Evolutionary conservation across 2,329 filamentous ascomycete species (phyloP).

Genomic region (Aspergillus fumigatus): DNA sequence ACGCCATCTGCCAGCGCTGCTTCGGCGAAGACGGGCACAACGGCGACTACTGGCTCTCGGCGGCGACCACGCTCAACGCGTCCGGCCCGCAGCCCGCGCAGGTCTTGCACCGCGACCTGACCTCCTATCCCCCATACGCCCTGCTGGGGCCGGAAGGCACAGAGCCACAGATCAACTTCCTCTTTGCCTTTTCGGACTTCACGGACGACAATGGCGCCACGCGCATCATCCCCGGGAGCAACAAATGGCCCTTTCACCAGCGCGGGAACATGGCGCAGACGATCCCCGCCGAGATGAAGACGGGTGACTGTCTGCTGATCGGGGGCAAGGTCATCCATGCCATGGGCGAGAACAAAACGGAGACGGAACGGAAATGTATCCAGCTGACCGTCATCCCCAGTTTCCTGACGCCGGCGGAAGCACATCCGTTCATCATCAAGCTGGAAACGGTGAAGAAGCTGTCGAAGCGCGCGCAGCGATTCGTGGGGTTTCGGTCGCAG

Average conservation of each 20-base stretch:
- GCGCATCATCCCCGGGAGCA: constrained; percentile 9
- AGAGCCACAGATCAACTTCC: constrained; percentile 5
- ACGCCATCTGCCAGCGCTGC: constrained; percentile 14
- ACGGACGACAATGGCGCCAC: constrained; percentile 14
- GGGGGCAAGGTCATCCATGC: constrained; percentile 5
- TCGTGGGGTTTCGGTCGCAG: not conserved
- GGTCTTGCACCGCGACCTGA: not conserved
- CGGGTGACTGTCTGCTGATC: constrained; percentile 4
- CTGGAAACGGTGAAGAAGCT: not conserved
- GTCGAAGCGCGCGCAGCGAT: not conserved
- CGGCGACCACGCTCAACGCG: not conserved
- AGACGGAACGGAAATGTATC: not conserved
- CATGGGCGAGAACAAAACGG: not conserved
- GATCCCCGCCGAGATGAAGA: constrained; percentile 4
- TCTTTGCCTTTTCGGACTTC: constrained; percentile 6
- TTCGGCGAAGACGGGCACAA: not conserved
- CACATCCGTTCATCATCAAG: not conserved
- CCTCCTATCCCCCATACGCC: not conserved
- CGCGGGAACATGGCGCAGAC: not conserved
- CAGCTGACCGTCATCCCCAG: not conserved
- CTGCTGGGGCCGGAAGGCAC: constrained; percentile 1
- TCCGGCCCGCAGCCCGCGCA: not conserved
- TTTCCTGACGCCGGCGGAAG: not conserved
- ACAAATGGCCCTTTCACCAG: constrained; percentile 6
- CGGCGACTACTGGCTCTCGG: not conserved